Conservation (phyloP, 352 stramenopile species). For the Saprolegnia parasitica region DNA sequence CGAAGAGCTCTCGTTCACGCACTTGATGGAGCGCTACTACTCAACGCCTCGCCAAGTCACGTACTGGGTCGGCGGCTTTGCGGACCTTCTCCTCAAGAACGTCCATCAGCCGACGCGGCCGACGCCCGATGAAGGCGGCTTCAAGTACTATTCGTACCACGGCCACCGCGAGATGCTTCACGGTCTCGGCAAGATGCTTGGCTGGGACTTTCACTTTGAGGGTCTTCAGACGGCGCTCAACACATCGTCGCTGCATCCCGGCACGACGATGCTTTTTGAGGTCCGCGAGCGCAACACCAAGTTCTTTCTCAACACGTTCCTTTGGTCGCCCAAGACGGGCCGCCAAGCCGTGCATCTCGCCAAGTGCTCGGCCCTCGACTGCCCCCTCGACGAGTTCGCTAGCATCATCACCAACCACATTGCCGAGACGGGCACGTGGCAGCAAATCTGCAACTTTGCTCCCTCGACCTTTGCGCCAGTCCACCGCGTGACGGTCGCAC, state of each 20-base stretch:
- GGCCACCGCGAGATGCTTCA: slow-evolving; percentile 76
- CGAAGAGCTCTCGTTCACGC: slow-evolving; percentile 68
- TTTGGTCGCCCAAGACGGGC: slow-evolving; percentile 65
- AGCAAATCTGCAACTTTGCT: slow-evolving; percentile 77
- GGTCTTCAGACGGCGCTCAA: slow-evolving; percentile 60
- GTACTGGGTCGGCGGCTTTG: slow-evolving; percentile 80
- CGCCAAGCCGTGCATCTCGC: slow-evolving; percentile 62
- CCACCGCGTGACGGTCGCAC: neutral
- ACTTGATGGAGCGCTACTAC: slow-evolving; percentile 85
- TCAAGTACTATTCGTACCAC: slow-evolving; percentile 81
- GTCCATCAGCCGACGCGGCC: slow-evolving; percentile 49
- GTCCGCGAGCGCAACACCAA: slow-evolving; percentile 46
- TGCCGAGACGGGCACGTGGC: slow-evolving; percentile 62
- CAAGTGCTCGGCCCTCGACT: slow-evolving; percentile 75
- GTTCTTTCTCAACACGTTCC: slow-evolving; percentile 68
- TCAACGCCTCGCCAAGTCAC: slow-evolving; percentile 69
- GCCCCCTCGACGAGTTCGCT: slow-evolving; percentile 68
- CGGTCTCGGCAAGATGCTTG: slow-evolving; percentile 70
- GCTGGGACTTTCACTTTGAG: slow-evolving; percentile 70
- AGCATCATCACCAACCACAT: slow-evolving; percentile 67
- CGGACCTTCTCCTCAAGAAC: slow-evolving; percentile 56
- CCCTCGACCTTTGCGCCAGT: slow-evolving; percentile 14
- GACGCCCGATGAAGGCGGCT: slow-evolving; percentile 35
- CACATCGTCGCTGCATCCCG: slow-evolving; percentile 58
- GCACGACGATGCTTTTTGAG: slow-evolving; percentile 81